A percentile compares a stretch with the other conserved stretches of the same genome.
Evolutionary conservation across 2,329 filamentous ascomycete genomes (phyloP).

Genomic region (Hymenoscyphus occultus): DNA sequence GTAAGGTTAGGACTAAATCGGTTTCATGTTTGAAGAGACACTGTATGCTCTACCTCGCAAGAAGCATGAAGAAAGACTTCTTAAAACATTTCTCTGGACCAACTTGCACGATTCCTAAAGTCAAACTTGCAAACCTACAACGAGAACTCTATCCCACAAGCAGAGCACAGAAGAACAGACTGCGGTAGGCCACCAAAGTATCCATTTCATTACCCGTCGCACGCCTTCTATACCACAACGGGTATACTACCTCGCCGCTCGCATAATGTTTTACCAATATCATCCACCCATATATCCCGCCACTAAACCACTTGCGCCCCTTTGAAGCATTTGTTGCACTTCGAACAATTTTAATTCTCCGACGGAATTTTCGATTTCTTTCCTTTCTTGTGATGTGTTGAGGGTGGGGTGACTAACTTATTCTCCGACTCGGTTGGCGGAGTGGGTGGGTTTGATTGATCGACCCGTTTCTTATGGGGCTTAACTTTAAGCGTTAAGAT

Average conservation of each 20-base stretch:
- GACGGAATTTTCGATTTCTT: slow-evolving; percentile 5
- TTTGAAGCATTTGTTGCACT: slow-evolving; percentile 19
- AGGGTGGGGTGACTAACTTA: not conserved
- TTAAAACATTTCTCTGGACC: not conserved
- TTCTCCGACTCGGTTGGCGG: too few relatives aligned
- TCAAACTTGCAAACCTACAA: not conserved
- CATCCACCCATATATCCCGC: not conserved
- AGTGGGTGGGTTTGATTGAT: too few relatives aligned
- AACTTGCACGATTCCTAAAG: too few relatives aligned
- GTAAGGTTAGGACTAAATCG: not conserved
- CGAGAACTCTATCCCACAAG: not conserved
- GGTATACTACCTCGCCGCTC: not conserved
- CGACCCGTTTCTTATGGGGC: too few relatives aligned
- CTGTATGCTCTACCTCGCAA: not conserved
- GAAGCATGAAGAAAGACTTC: not conserved
- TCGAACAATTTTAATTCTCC: slow-evolving; percentile 22
- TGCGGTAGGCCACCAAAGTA: not conserved
- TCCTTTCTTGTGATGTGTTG: not conserved
- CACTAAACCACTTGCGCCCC: not conserved
- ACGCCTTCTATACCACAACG: slow-evolving; percentile 9
- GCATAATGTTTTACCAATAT: not conserved
- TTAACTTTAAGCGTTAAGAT: too few relatives aligned
- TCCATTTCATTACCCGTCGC: not conserved
- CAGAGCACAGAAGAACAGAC: not conserved
- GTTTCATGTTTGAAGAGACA: not conserved